Evolutionary conservation across 306 rosid genomes (phyloP).

Genomic region (Quercus alba): DNA sequence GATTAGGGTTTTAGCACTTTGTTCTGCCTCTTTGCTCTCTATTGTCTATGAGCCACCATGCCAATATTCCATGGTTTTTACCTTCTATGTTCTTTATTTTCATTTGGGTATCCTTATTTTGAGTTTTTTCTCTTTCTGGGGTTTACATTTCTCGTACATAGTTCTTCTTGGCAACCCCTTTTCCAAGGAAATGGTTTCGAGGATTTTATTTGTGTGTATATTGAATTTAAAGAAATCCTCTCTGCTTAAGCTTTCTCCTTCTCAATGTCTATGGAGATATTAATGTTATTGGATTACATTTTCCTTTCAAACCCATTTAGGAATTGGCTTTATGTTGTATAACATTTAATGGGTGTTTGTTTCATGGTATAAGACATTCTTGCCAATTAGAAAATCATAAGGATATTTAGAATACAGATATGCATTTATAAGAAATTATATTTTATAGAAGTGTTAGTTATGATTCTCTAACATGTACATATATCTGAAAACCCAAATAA

Average conservation of each 20-base stretch:
- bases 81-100: neutral
- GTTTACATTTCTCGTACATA: conserved; percentile 29
- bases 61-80: neutral
- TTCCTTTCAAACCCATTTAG: neutral
- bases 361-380: neutral
- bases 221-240: conserved; percentile 32
- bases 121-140: neutral
- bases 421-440: neutral
- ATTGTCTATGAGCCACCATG: neutral
- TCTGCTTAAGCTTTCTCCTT: conserved; percentile 86
- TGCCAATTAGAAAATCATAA: neutral
- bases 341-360: neutral
- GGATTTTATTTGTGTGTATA: conserved; percentile 81
- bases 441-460: neutral
- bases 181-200: conserved; percentile 27
- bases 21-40: neutral
- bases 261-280: conserved; percentile 36
- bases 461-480: neutral
- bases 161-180: conserved; percentile 63
- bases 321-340: neutral
- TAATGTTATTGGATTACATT: conserved; percentile 78
- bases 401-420: neutral
- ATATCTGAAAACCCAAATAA: too few species aligned
- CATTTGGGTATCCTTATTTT: neutral
- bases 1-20: neutral